Conservation (phyloP, 805 yeast species). For the Tetrapisispora nanseiensis region DNA sequence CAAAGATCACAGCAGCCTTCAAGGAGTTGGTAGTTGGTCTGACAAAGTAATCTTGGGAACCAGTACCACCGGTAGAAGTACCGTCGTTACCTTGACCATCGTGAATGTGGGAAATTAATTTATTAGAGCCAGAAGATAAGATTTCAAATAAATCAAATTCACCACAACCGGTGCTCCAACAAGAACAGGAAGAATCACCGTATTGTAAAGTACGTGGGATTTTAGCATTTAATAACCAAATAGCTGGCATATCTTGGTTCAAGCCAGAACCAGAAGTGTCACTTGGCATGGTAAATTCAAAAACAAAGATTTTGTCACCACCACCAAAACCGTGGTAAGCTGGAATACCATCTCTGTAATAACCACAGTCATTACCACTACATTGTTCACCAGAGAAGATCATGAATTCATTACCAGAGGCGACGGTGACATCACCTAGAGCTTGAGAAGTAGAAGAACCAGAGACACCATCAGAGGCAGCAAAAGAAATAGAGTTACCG, state of each 20-base stretch:
- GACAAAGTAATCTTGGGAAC: constrained; percentile 72
- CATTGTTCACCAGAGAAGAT: constrained; percentile 70
- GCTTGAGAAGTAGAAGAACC: constrained; percentile 63
- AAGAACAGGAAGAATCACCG: constrained; percentile 76
- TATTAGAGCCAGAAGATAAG: constrained; percentile 62
- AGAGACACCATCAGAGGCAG: constrained; percentile 65
- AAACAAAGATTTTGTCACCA: constrained; percentile 70
- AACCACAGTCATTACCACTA: constrained; percentile 62
- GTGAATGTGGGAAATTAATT: constrained; percentile 75
- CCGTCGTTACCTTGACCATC: constrained; percentile 35
- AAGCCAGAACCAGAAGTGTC: constrained; percentile 39
- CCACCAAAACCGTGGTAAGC: constrained; percentile 95
- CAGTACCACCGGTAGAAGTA: constrained; percentile 49
- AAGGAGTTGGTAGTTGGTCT: constrained; percentile 74
- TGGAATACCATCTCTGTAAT: constrained; percentile 74
- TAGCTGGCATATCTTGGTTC: constrained; percentile 95
- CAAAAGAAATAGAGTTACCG: constrained; percentile 88
- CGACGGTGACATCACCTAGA: constrained; percentile 56
- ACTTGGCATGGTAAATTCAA: constrained; percentile 90
- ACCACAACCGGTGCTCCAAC: constrained; percentile 97
- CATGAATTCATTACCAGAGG: constrained; percentile 68
- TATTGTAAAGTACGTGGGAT: constrained; percentile 95
- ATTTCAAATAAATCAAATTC: constrained; percentile 93
- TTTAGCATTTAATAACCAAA: constrained; percentile 91
- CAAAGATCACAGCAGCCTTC: constrained; percentile 87